A percentile compares a stretch with the other conserved stretches of the same genome.
These are phyloP conservation scores for Paraconiothyrium brasiliense DNA, from an alignment of 2,329 filamentous ascomycete genomes.

Conservation along the genomic window DNA sequence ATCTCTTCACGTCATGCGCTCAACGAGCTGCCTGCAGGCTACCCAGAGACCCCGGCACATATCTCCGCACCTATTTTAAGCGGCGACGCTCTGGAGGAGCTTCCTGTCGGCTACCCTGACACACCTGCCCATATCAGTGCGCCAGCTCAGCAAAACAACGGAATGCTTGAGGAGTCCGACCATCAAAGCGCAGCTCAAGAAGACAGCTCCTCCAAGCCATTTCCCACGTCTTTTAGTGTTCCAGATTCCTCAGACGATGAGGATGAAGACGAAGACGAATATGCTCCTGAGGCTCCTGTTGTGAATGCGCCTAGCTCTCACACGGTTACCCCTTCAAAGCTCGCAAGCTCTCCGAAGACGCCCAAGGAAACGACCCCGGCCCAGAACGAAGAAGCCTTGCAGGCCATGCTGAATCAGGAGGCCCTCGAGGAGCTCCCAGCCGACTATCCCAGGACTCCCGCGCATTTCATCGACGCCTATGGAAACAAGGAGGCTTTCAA, in stretches of 20 bases:
- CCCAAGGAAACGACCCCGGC: neutral
- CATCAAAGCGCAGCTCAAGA: neutral
- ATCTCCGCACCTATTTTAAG: conserved; percentile 12
- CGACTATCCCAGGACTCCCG: conserved; percentile 29
- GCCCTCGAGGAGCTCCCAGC: conserved; percentile 19
- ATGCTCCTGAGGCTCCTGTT: too few species aligned
- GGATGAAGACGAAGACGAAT: neutral
- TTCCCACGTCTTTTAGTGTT: neutral
- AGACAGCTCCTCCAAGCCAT: neutral
- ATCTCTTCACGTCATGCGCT: conserved; percentile 24
- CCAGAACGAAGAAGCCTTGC: conserved; percentile 2
- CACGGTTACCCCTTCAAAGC: neutral
- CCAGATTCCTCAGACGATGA: neutral
- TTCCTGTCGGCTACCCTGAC: neutral
- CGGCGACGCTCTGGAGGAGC: neutral
- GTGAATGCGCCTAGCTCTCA: too few species aligned
- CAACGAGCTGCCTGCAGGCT: conserved; percentile 18
- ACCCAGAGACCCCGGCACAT: conserved; percentile 12
- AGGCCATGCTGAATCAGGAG: conserved; percentile 24
- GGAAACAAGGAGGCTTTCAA: conserved; percentile 25
- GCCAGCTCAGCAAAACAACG: neutral
- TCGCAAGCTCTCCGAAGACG: neutral
- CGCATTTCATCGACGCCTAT: conserved; percentile 25
- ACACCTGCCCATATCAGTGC: conserved; percentile 2
- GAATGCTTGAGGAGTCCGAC: too few species aligned